These are phyloP conservation scores for Croton laevigatus DNA, from an alignment of 441 rosid species.

Conservation along the genomic window DNA sequence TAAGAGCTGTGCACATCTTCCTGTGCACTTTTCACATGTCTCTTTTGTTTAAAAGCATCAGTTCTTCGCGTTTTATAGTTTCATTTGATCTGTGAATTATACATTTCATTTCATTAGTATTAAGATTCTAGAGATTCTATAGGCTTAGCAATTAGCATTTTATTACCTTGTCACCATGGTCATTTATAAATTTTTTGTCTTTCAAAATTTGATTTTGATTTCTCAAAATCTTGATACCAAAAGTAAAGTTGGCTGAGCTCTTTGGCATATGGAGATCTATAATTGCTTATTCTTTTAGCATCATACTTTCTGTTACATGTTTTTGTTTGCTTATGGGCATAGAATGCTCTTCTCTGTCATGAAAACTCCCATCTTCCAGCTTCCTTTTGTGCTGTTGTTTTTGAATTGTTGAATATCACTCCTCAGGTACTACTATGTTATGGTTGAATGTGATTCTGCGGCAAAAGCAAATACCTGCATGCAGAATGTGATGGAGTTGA, in stretches of 20 bases:
- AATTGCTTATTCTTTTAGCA: not conserved
- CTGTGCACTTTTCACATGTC: not conserved
- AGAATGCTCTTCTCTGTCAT: slow-evolving; percentile 2
- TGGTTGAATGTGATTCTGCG: slow-evolving; percentile 76
- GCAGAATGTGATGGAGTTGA: slow-evolving; percentile 82
- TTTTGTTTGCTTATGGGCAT: not conserved
- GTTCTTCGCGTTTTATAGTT: not conserved
- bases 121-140: not conserved
- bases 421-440: slow-evolving; percentile 77
- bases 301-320: not conserved
- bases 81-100: not conserved
- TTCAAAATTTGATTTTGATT: not conserved
- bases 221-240: not conserved
- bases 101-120: not conserved
- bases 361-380: not conserved
- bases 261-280: too few species aligned
- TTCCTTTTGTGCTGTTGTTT: not conserved
- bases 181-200: not conserved
- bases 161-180: not conserved
- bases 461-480: slow-evolving; percentile 77
- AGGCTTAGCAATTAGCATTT: not conserved
- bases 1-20: not conserved
- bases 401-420: slow-evolving; percentile 4
- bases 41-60: not conserved
- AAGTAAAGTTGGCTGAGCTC: not conserved